Evolutionary conservation across 345 rosid species (phyloP).

Genomic region (Conringia planisiliqua): DNA sequence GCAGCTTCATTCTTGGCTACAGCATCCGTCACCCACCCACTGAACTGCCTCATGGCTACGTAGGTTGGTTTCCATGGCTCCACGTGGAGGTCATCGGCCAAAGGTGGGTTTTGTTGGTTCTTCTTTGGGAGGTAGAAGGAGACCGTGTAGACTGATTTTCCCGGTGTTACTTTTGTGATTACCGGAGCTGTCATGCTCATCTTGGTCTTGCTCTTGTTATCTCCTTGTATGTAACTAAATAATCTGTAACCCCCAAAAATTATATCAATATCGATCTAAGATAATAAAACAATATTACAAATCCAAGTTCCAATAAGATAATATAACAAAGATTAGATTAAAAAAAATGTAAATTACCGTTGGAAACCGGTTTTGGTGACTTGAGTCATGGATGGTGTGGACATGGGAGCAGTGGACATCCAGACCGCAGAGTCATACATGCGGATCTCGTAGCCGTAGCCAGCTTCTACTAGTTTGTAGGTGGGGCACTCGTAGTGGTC

Average conservation of each 20-base stretch:
- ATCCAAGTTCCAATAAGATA: neutral
- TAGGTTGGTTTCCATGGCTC: slow-evolving; percentile 11
- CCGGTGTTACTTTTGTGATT: slow-evolving; percentile 13
- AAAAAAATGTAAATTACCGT: slow-evolving; percentile 12
- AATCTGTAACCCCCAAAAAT: slow-evolving; percentile 8
- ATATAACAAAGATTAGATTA: neutral
- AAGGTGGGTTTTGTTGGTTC: slow-evolving; percentile 17
- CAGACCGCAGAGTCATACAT: slow-evolving; percentile 7
- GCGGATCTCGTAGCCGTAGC: slow-evolving; percentile 26
- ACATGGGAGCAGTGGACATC: slow-evolving; percentile 17
- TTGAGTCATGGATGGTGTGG: slow-evolving; percentile 17
- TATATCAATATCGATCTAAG: neutral
- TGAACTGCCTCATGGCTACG: slow-evolving; percentile 23
- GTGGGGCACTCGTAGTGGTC: slow-evolving; percentile 23
- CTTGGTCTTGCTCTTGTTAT: slow-evolving; percentile 13
- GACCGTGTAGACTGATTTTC: slow-evolving; percentile 3
- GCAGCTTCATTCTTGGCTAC: slow-evolving; percentile 5
- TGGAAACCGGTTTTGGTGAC: slow-evolving; percentile 29
- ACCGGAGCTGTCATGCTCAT: slow-evolving; percentile 33
- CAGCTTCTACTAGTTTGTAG: neutral
- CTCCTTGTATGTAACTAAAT: slow-evolving; percentile 25
- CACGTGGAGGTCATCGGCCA: slow-evolving; percentile 2
- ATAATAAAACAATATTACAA: too few relatives aligned
- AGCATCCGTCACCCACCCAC: slow-evolving; percentile 1
- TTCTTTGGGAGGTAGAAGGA: slow-evolving; percentile 16